These are phyloP conservation scores for Diaporthe aspalathi DNA, from an alignment of 2,329 filamentous ascomycete species.

Conservation along the genomic window DNA sequence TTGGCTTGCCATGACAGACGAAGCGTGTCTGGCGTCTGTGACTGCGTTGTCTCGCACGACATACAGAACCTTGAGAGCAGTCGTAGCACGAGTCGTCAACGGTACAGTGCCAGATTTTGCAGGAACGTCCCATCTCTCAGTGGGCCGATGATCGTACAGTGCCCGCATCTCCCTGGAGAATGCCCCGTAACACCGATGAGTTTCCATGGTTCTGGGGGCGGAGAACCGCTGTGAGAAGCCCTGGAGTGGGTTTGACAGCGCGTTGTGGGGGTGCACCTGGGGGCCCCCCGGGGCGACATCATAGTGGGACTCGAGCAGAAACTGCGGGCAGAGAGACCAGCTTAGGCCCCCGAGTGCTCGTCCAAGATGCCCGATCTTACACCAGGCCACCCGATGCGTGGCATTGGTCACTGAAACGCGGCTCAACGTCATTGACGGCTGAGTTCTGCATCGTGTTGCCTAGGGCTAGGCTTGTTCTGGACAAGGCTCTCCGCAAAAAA, in stretches of 20 bases:
- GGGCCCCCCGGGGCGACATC: background rate
- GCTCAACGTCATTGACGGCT: conserved; percentile 38
- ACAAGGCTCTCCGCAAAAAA: conserved; percentile 13
- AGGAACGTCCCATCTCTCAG: background rate
- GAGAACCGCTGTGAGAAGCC: conserved; percentile 2
- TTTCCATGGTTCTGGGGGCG: conserved; percentile 29
- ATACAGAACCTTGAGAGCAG: background rate
- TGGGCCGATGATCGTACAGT: conserved; percentile 31
- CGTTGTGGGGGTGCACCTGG: conserved; percentile 5
- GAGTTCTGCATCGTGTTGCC: background rate
- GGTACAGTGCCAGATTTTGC: conserved; percentile 5
- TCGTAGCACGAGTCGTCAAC: background rate
- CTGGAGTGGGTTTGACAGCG: conserved; percentile 30
- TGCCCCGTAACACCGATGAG: background rate
- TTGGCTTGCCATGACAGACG: background rate
- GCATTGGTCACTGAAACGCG: conserved; percentile 35
- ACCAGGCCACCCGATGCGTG: conserved; percentile 34
- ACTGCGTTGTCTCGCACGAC: background rate
- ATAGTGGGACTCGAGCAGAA: conserved; percentile 14
- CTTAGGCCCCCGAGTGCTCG: background rate
- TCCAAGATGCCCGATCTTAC: conserved; percentile 28
- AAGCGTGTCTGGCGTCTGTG: background rate
- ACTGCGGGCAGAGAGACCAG: conserved; percentile 1
- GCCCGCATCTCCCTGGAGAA: background rate
- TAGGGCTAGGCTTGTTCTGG: conserved; percentile 19